These are phyloP conservation scores for Dothistroma septosporum DNA, from an alignment of 2,329 filamentous ascomycete genomes.

Conservation along the genomic window DNA sequence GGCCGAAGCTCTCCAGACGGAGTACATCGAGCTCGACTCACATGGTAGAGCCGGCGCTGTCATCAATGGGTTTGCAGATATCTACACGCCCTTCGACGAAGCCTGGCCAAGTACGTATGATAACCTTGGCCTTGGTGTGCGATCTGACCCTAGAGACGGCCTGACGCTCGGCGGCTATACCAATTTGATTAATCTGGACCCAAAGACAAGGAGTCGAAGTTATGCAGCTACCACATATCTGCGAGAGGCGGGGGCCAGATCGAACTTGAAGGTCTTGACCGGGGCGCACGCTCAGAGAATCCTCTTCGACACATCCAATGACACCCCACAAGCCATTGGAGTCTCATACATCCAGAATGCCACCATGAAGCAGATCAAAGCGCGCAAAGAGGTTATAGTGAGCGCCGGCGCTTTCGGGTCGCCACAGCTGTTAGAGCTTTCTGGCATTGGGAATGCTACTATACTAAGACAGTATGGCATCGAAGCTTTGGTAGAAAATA, in stretches of 20 bases:
- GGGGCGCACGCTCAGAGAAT: constrained; percentile 33
- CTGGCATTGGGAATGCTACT: constrained; percentile 50
- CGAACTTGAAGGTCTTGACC: constrained; percentile 30
- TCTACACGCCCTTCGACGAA: constrained; percentile 29
- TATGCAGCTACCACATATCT: constrained; percentile 34
- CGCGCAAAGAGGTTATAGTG: constrained; percentile 46
- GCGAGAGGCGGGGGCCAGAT: constrained; percentile 21
- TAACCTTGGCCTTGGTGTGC: constrained; percentile 23
- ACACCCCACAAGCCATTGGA: not conserved
- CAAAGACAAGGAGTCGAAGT: constrained; percentile 23
- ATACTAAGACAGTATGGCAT: constrained; percentile 29
- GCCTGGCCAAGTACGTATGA: constrained; percentile 17
- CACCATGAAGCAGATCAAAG: constrained; percentile 17
- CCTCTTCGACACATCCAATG: not conserved
- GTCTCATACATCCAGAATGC: constrained; percentile 1
- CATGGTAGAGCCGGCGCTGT: constrained; percentile 34
- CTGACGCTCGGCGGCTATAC: constrained; percentile 32
- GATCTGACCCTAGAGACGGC: constrained; percentile 33
- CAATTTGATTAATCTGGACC: constrained; percentile 15
- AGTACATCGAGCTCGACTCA: constrained; percentile 25
- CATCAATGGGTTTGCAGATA: constrained; percentile 35
- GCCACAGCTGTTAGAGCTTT: constrained; percentile 57
- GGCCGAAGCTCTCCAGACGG: constrained; percentile 7
- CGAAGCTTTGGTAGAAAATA: constrained; percentile 1
- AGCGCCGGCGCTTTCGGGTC: constrained; percentile 55